Evolutionary conservation across 2,329 filamentous ascomycete genomes (phyloP), one percentile per base, ranked within the genome.

Genomic region (Apiospora arundinis): DNA sequence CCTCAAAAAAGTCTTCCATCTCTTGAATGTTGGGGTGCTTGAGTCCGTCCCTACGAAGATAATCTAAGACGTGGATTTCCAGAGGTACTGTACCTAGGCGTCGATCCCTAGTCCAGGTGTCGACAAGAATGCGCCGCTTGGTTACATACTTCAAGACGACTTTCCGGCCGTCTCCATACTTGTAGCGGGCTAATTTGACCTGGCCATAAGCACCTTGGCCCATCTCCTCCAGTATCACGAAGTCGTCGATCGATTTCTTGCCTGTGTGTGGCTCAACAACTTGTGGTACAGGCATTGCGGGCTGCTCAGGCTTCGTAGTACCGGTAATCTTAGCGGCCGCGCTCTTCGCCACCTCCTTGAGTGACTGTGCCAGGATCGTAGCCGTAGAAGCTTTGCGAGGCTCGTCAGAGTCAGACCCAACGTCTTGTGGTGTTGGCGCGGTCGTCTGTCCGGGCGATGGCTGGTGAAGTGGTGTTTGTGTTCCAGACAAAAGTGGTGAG

Each of bases 91-190:
- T 99, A 21, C 96, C 96, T 16, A 99, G 88, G 70, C 93, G 91
- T 65, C 96, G 91, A 82, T 99, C 96, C 71, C 96, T 91, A 44
- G 95, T 98, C 96, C 96, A 99, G 0, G 96, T 99, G 82, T 99
- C 96, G 73, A 99, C 95, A 18, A 99, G 88, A 80, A 99, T 99
- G 63, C 95, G 93, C 72, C 93, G 91, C 83, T 99, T 99, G 6
- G 96, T 98, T 68, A 99, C 96, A 80, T 97, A 99, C 81, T 99
- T 99, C 78, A 99, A 88, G 25, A 99, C 95, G 74, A 97, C 93
- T 82, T 97, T 97, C 80, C 92, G 93, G 69, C 89, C 85, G 32
- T 85, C 90, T 69, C 88, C 90, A 77, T 91, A 90, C 83, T 95
- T 97, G 83, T 96, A 93, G 42, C 95, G 91, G 69, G 93, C 95